phyloP scores from a whole-genome alignment of 345 rosid species.

The Iberis pinnata region DNA sequence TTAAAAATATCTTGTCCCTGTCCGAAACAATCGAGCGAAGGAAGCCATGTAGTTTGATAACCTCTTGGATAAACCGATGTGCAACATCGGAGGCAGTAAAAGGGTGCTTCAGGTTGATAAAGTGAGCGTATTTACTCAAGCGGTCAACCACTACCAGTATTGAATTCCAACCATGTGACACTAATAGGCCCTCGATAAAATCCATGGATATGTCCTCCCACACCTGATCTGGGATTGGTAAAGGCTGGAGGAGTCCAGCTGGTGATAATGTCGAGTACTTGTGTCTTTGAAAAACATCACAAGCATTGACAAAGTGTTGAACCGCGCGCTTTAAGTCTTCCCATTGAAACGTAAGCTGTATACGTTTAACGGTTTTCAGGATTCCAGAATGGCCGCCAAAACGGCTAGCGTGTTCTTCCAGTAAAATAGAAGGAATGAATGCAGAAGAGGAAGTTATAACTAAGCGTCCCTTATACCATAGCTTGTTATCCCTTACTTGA shows the following conservation, averaged over 20 bases:
- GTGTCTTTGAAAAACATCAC: no score
- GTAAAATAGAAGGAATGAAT: no score
- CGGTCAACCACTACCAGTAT: not conserved
- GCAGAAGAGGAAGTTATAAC: no score
- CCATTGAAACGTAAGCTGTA: not conserved
- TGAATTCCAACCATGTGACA: not conserved
- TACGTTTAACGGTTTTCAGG: no score
- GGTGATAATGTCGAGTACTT: not conserved
- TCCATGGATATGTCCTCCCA: not conserved
- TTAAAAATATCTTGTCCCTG: not conserved
- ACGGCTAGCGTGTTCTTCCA: no score
- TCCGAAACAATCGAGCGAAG: not conserved
- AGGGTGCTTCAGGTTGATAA: not conserved
- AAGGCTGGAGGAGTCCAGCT: not conserved
- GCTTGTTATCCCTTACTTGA: no score
- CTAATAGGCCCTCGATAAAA: not conserved
- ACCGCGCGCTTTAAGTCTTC: not conserved
- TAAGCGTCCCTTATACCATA: no score
- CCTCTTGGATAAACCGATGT: not conserved
- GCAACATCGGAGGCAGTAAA: not conserved
- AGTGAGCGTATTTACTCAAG: not conserved
- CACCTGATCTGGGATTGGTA: not conserved
- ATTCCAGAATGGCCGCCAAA: no score
- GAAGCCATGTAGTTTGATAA: not conserved
- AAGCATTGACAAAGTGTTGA: no score